phyloP scores from a whole-genome alignment of 228 moss, liverwort and hornwort genomes.

The Sphagnum fallax region DNA sequence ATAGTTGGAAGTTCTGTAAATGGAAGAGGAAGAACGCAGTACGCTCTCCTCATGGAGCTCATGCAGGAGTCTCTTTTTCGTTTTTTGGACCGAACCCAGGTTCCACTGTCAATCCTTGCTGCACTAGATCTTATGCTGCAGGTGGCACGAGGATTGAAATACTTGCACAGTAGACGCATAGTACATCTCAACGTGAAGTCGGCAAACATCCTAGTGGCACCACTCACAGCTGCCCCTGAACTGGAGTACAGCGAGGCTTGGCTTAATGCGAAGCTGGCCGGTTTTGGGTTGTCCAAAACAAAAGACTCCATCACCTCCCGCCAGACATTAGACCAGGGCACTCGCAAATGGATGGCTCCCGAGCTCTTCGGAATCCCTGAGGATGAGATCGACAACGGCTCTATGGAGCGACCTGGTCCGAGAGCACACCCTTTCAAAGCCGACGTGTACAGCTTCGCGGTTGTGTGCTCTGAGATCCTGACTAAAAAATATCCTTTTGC shows the following conservation, averaged over 20 bases:
- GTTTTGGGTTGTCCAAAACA: slow-evolving; percentile 10
- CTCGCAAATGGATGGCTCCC: slow-evolving; percentile 1
- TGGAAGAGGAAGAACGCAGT: background rate
- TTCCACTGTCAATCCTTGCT: background rate
- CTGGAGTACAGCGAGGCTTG: slow-evolving; percentile 1
- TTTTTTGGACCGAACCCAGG: background rate
- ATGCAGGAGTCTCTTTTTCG: slow-evolving; percentile 1
- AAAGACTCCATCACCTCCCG: slow-evolving; percentile 10
- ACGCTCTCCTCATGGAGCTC: slow-evolving; percentile 6
- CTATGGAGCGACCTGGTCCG: background rate
- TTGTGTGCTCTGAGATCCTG: slow-evolving; percentile 4
- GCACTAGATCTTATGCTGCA: slow-evolving; percentile 10
- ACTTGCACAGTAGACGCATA: slow-evolving; percentile 7
- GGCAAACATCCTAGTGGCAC: slow-evolving; percentile 5
- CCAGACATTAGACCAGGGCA: slow-evolving; percentile 2
- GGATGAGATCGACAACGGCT: slow-evolving; percentile 1
- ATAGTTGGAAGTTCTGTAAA: slow-evolving; percentile 3
- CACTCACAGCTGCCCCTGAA: background rate
- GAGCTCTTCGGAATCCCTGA: background rate
- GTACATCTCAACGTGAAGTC: slow-evolving; percentile 12
- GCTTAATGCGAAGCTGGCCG: slow-evolving; percentile 10
- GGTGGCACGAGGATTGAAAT: slow-evolving; percentile 9
- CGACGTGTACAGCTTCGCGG: slow-evolving; percentile 5
- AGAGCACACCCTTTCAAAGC: slow-evolving; percentile 1
- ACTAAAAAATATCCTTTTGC: background rate